Base-by-base conservation (phyloP, 495 filamentous ascomycete genomes). In the Aspergillus baeticus region DNA sequence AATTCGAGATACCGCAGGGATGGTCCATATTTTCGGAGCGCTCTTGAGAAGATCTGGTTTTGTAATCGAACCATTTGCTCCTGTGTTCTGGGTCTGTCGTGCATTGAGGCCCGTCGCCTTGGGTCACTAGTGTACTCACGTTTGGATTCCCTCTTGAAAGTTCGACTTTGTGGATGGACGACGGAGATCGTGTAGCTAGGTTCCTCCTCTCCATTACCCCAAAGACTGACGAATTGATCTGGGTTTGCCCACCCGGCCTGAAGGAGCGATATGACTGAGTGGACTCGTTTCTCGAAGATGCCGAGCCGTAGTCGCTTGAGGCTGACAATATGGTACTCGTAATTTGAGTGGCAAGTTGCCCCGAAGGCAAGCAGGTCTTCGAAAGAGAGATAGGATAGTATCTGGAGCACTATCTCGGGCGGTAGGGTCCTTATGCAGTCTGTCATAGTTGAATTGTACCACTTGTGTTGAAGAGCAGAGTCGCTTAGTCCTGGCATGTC, bases 331-430 rank as follows among this genome's bases (percentile, higher is more conserved):
- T 73, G 71, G 21, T 62, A 62, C 22, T 49, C 39, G 35, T 70
- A 63, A 49, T 67, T 68, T 10, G 46, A 35, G 31, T 61, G 65
- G 26, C 61, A 74, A 29, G 70, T 74, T 14, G 63, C 64, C 17
- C 69, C 73, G 50, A 73, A 73, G 23, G 63, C 18, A 10, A 74
- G 58, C 10, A 73, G 55, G 14, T 70, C 61, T 21, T 62, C 35
- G 37, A 70, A 60, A 15, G 71, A 60, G 15, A 76, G 64, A 33
- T 69, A 62, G 21, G 64, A 69, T 5, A 73, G 67, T 31, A 73
- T 69, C 21, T 69, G 63, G 33, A 70, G 58, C 41, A 67, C 55
- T 35, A 76, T 47, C 60, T 74, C 73, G 22, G 64, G 38, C 5
- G 73, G 73, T 7, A 74, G 57, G 39, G 8, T 44, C 37, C 44